phyloP scores from a whole-genome alignment of 2,329 filamentous ascomycete genomes.

The Xylaria hypoxylon region DNA sequence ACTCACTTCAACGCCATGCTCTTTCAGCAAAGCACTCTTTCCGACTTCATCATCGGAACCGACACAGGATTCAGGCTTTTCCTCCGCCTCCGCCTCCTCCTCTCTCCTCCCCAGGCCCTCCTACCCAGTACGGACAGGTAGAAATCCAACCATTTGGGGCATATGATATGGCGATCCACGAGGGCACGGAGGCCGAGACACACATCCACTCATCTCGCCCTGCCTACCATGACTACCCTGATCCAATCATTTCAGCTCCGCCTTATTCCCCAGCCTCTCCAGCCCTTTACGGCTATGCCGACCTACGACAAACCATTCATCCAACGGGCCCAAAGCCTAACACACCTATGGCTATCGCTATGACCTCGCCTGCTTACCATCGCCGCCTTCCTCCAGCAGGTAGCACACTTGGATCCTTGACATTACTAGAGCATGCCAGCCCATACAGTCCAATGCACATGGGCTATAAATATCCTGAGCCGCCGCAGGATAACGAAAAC shows the following conservation, averaged over 20 bases:
- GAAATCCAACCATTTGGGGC: neutral
- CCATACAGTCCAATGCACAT: neutral
- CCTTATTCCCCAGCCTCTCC: conserved; percentile 16
- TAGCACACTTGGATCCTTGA: neutral
- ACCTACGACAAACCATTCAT: conserved; percentile 31
- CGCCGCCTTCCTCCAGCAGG: neutral
- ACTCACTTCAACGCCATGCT: neutral
- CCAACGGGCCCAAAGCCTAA: conserved; percentile 23
- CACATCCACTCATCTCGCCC: neutral
- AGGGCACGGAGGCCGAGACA: neutral
- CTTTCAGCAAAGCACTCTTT: neutral
- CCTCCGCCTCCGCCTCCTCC: conserved; percentile 1
- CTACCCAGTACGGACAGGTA: neutral
- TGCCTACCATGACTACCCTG: neutral
- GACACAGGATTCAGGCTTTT: neutral
- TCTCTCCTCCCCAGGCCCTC: neutral
- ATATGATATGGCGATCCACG: neutral
- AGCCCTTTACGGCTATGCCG: conserved; percentile 2
- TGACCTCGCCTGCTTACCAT: conserved; percentile 5
- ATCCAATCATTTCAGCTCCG: neutral
- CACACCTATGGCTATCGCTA: neutral
- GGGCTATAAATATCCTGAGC: conserved; percentile 8
- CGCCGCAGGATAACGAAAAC: neutral
- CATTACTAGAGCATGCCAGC: neutral
- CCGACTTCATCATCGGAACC: neutral